These are phyloP conservation scores for Rauvolfia tetraphylla DNA, from an alignment of 257 asterid species.

Conservation along the genomic window DNA sequence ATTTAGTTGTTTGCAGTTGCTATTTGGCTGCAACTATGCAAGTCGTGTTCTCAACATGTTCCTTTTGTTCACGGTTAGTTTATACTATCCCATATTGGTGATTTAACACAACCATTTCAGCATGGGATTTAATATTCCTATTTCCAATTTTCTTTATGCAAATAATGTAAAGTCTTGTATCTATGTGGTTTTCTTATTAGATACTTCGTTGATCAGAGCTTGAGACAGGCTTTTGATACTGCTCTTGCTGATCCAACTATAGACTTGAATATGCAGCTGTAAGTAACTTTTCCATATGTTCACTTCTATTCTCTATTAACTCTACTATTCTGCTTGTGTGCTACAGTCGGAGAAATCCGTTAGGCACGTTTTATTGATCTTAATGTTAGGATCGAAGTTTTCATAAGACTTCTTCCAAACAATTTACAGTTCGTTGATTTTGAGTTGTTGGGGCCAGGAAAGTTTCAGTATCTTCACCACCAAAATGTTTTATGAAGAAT, in stretches of 20 bases:
- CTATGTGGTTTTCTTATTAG: slow-evolving; percentile 33
- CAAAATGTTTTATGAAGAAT: background rate
- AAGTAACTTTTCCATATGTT: slow-evolving; percentile 35
- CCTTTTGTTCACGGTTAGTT: slow-evolving; percentile 77
- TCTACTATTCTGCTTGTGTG: background rate
- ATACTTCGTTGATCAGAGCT: slow-evolving; percentile 55
- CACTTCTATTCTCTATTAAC: background rate
- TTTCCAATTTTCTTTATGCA: slow-evolving; percentile 12
- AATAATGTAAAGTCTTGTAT: background rate
- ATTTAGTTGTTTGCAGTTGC: slow-evolving; percentile 60
- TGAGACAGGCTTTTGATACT: slow-evolving; percentile 64
- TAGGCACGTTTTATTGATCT: too few relatives aligned
- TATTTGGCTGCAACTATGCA: slow-evolving; percentile 98
- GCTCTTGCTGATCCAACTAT: slow-evolving; percentile 97
- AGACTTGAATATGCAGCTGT: slow-evolving; percentile 93
- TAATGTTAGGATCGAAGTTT: background rate
- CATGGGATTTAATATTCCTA: slow-evolving; percentile 7
- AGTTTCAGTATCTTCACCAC: background rate
- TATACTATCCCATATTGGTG: slow-evolving; percentile 1
- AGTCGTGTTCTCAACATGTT: slow-evolving; percentile 74
- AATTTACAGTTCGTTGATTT: background rate
- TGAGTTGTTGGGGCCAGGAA: background rate
- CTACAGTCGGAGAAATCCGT: too few relatives aligned
- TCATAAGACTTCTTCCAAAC: too few relatives aligned
- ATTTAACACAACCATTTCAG: background rate